phyloP scores from a whole-genome alignment of 1,139 yeast species.

The Zygotorulaspora mrakii region DNA sequence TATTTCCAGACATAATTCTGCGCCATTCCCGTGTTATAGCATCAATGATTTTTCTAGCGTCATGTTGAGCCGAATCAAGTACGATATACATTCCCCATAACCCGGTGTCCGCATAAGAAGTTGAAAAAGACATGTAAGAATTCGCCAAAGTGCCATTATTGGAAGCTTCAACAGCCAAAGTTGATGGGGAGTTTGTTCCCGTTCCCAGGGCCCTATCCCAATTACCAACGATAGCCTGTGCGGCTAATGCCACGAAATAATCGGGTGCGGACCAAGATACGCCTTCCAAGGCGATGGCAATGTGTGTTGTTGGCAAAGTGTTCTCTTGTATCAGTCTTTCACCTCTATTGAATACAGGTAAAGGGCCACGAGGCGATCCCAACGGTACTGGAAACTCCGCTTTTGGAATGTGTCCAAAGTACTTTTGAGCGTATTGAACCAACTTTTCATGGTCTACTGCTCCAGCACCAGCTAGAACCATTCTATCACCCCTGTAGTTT shows the following conservation, averaged over 20 bases:
- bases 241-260: constrained; percentile 90
- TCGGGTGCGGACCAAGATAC: constrained; percentile 97
- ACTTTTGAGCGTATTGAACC: constrained; percentile 68
- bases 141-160: constrained; percentile 64
- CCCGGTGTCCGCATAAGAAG: constrained; percentile 96
- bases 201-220: constrained; percentile 93
- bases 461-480: constrained; percentile 97
- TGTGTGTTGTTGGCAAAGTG: constrained; percentile 82
- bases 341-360: constrained; percentile 81
- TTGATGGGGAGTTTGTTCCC: constrained; percentile 68
- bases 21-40: constrained; percentile 87
- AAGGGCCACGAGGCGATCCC: constrained; percentile 70
- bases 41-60: constrained; percentile 63
- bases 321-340: constrained; percentile 82
- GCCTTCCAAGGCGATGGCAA: constrained; percentile 95
- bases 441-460: constrained; percentile 84
- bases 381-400: constrained; percentile 55
- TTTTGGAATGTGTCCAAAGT: constrained; percentile 71
- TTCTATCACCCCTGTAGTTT: constrained; percentile 92
- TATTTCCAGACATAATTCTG: constrained; percentile 69
- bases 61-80: constrained; percentile 65
- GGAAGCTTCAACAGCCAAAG: constrained; percentile 71
- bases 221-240: constrained; percentile 94
- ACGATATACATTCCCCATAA: constrained; percentile 95
- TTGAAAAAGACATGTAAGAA: constrained; percentile 93